Evolutionary conservation across 768 basidiomycete species (phyloP), one percentile per base, ranked within the genome.

Genomic region (Psilocybe cubensis): DNA sequence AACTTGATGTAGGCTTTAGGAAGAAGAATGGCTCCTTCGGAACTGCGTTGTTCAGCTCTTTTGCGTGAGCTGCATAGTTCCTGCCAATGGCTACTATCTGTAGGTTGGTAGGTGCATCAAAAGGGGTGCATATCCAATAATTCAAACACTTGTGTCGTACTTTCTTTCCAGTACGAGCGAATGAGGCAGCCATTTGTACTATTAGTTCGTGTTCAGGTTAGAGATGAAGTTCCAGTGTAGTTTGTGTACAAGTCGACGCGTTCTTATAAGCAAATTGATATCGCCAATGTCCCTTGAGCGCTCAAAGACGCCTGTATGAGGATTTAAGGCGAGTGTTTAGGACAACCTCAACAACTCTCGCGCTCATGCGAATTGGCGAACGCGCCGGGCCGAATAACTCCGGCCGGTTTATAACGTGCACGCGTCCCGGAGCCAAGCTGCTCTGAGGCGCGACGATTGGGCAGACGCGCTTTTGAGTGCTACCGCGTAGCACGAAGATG

Each of bases 1-100:
- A 98, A 68, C 90, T 93, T 11, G 89, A 87, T 4, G 97, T 98
- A 7, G 96, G 97, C 74, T 99, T 99, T 24, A 98, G 76, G 79
- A 99, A 99, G 83, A 98, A 96, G 81, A 99, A 98, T 0, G 97
- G 97, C 68, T 98, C 96, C 70, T 87, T 91, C 0, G 96, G 96
- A 4, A 88, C 75, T 4, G 89, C 77, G 70, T 98, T 98, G 67
- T 87, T 89, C 31, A 98, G 82, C 68, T 99, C 97, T 73, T 91
- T 94, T 70, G 89, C 88, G 63, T 97, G 96, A 29, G 91, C 91
- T 4, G 83, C 85, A 71, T 96, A 97, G 78, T 97, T 98, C 57
- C 96, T 85, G 29, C 96, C 96, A 57, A 98, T 98, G 31, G 94
- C 96, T 31, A 98, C 89, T 64, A 98, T 96, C 91, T 94, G 52